Conservation (phyloP, 345 rosid genomes). For the Firmiana major region DNA sequence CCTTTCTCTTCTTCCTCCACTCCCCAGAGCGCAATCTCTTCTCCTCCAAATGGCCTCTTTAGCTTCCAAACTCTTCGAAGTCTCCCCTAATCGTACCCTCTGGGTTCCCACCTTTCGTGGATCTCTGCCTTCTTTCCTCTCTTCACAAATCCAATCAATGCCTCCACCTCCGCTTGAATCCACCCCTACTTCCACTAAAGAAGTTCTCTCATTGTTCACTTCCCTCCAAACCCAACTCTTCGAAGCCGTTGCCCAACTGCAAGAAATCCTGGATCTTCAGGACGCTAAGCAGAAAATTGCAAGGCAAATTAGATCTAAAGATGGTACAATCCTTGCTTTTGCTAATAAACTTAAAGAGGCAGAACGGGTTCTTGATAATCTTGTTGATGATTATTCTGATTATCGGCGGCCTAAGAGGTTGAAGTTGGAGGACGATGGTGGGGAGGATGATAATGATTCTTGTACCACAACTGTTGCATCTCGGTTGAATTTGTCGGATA, state of each 20-base stretch:
- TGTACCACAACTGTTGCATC: conserved; percentile 64
- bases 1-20: conserved; percentile 83
- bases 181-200: conserved; percentile 58
- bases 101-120: conserved; percentile 88
- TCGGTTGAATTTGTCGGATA: conserved; percentile 65
- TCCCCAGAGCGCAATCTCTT: conserved; percentile 76
- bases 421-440: conserved; percentile 27
- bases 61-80: conserved; percentile 67
- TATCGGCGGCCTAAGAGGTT: conserved; percentile 64
- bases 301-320: conserved; percentile 55
- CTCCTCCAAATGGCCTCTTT: conserved; percentile 81
- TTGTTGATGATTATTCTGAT: conserved; percentile 79
- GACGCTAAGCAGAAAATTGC: conserved; percentile 62
- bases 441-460: conserved; percentile 29
- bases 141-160: conserved; percentile 46
- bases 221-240: conserved; percentile 86
- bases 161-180: conserved; percentile 50
- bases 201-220: conserved; percentile 58
- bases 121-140: conserved; percentile 62
- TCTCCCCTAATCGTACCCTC: conserved; percentile 67
- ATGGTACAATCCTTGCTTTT: conserved; percentile 54
- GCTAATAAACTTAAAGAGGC: conserved; percentile 75
- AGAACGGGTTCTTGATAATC: conserved; percentile 69
- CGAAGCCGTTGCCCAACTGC: conserved; percentile 84
- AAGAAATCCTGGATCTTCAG: conserved; percentile 87